phyloP scores from a whole-genome alignment of 2,329 filamentous ascomycete species.

The Paraconiothyrium brasiliense region DNA sequence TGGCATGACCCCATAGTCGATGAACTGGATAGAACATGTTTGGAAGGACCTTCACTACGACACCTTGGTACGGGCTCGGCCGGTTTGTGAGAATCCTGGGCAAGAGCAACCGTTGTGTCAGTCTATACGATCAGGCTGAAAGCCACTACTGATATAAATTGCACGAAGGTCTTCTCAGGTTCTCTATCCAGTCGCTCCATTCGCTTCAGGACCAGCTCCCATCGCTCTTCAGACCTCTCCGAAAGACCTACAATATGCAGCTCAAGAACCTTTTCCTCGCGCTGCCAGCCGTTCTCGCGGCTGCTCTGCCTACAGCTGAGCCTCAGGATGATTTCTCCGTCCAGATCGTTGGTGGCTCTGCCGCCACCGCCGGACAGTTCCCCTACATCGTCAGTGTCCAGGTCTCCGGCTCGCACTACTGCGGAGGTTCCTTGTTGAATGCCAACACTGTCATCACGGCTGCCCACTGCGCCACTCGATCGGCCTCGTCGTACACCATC shows the following conservation, averaged over 20 bases:
- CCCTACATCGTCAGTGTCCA: constrained; percentile 19
- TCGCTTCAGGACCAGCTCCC: constrained; percentile 8
- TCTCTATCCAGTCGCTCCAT: constrained; percentile 12
- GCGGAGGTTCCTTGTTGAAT: constrained; percentile 17
- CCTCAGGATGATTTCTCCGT: constrained; percentile 7
- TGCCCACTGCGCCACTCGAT: constrained; percentile 13
- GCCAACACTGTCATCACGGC: constrained; percentile 22
- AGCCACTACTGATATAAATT: constrained; percentile 16
- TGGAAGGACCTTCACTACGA: constrained; percentile 8
- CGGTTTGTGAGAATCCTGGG: background rate
- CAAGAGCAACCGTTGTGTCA: background rate
- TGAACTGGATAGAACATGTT: constrained; percentile 1
- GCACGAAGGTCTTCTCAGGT: background rate
- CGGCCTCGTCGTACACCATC: constrained; percentile 5
- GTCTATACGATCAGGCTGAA: background rate
- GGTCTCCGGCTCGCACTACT: constrained; percentile 9
- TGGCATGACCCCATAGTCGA: background rate
- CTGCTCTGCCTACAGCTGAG: constrained; percentile 10
- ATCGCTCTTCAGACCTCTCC: background rate
- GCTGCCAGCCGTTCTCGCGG: constrained; percentile 10
- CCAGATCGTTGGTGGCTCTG: constrained; percentile 17
- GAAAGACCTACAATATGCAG: constrained; percentile 12
- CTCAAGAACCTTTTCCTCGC: constrained; percentile 15
- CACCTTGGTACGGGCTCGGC: constrained; percentile 4
- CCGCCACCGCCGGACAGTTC: constrained; percentile 19